These are phyloP conservation scores for Scheffersomyces illinoinensis DNA, from an alignment of 1,139 yeast species.

Conservation along the genomic window DNA sequence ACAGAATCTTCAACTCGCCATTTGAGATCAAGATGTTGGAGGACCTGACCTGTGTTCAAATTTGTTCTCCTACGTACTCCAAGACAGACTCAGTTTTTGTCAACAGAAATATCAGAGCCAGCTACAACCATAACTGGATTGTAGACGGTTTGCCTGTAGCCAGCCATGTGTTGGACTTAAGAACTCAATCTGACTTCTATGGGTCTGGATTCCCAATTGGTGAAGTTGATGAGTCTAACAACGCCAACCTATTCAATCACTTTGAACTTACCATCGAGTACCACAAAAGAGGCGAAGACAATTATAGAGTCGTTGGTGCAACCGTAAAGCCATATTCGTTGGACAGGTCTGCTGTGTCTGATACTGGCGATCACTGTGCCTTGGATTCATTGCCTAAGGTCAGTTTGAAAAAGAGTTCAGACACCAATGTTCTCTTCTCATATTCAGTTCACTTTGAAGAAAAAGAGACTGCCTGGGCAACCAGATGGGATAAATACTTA, in stretches of 20 bases:
- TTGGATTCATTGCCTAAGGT: slow-evolving; percentile 27
- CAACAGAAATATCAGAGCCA: slow-evolving; percentile 74
- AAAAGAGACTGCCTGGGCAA: slow-evolving; percentile 88
- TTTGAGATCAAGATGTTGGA: slow-evolving; percentile 77
- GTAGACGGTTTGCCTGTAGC: slow-evolving; percentile 96
- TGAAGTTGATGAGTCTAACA: slow-evolving; percentile 45
- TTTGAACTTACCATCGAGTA: slow-evolving; percentile 78
- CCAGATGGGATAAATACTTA: slow-evolving; percentile 97
- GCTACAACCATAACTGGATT: slow-evolving; percentile 89
- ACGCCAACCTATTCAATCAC: slow-evolving; percentile 72
- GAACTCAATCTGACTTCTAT: slow-evolving; percentile 63
- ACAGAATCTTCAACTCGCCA: slow-evolving; percentile 91
- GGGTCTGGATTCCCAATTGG: slow-evolving; percentile 86
- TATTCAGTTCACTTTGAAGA: slow-evolving; percentile 59
- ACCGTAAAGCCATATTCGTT: slow-evolving; percentile 71
- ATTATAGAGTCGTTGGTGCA: slow-evolving; percentile 89
- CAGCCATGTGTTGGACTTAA: slow-evolving; percentile 51
- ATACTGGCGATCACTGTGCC: slow-evolving; percentile 31
- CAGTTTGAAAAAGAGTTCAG: slow-evolving; percentile 29
- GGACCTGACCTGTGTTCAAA: slow-evolving; percentile 59
- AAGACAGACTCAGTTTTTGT: slow-evolving; percentile 72
- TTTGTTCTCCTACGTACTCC: slow-evolving; percentile 65
- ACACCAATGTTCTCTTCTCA: slow-evolving; percentile 36
- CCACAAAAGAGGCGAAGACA: slow-evolving; percentile 69
- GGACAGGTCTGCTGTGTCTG: slow-evolving; percentile 35